phyloP scores from a whole-genome alignment of 2,329 filamentous ascomycete genomes.

The Cladophialophora carrionii region DNA sequence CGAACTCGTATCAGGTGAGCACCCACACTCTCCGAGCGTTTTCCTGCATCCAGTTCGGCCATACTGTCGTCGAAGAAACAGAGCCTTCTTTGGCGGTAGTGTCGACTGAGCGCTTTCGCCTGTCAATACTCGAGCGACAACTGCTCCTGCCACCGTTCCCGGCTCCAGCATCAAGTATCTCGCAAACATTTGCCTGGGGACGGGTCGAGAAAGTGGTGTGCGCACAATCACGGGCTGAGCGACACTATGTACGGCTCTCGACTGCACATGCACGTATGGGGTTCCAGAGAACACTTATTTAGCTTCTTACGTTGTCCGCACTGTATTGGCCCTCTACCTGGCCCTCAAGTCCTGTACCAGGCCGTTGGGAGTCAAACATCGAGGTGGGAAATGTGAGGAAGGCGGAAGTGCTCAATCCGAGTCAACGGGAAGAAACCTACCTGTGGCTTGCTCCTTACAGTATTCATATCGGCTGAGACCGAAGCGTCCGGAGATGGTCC shows the following conservation, averaged over 20 bases:
- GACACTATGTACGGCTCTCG: conserved; percentile 18
- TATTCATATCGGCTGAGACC: neutral
- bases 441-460: neutral
- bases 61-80: conserved; percentile 38
- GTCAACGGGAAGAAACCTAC: neutral
- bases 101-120: conserved; percentile 56
- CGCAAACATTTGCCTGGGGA: conserved; percentile 33
- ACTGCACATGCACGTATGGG: neutral
- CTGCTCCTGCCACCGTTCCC: conserved; percentile 51
- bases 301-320: conserved; percentile 21
- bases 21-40: conserved; percentile 6
- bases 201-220: conserved; percentile 52
- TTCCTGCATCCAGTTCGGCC: conserved; percentile 56
- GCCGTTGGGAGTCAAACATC: neutral
- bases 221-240: conserved; percentile 53
- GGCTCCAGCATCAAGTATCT: conserved; percentile 44
- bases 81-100: conserved; percentile 44
- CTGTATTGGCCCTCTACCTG: conserved; percentile 14
- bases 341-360: conserved; percentile 16
- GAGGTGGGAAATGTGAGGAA: neutral
- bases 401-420: neutral
- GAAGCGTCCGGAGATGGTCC: neutral
- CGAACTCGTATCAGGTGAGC: conserved; percentile 1
- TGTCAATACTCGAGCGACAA: conserved; percentile 56
- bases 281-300: neutral